These are phyloP conservation scores for Mycocentrospora acerina DNA, from an alignment of 2,329 filamentous ascomycete genomes.

Conservation along the genomic window DNA sequence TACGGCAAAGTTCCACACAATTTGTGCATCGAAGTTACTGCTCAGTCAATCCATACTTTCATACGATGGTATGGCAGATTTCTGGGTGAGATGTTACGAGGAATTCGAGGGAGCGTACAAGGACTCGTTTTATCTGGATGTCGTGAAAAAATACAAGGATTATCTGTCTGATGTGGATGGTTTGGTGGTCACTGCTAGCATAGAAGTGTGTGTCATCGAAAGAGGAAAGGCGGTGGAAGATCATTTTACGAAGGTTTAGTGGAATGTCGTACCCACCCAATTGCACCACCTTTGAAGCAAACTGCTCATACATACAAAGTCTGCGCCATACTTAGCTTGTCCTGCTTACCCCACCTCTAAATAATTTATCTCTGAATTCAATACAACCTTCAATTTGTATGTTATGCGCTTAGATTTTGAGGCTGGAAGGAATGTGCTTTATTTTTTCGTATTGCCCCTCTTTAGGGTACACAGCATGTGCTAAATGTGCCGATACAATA, in stretches of 20 bases:
- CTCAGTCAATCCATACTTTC: constrained; percentile 15
- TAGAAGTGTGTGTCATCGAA: constrained; percentile 6
- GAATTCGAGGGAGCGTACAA: constrained; percentile 26
- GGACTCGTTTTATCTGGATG: constrained; percentile 21
- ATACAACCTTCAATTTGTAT: too few relatives aligned
- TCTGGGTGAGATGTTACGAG: constrained; percentile 25
- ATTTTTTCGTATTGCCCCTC: too few relatives aligned
- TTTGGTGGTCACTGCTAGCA: constrained; percentile 7
- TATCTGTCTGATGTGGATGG: constrained; percentile 22
- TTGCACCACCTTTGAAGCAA: too few relatives aligned
- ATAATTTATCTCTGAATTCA: too few relatives aligned
- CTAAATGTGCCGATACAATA: too few relatives aligned
- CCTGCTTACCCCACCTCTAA: too few relatives aligned
- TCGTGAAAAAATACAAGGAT: constrained; percentile 24
- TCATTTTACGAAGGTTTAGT: not conserved
- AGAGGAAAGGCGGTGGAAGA: constrained; percentile 1
- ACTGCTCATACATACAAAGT: too few relatives aligned
- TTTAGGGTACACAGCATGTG: too few relatives aligned
- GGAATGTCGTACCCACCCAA: constrained; percentile 2
- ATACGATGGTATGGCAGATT: constrained; percentile 27
- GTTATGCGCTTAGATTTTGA: too few relatives aligned
- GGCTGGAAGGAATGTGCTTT: too few relatives aligned
- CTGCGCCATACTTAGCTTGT: too few relatives aligned
- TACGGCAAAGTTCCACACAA: constrained; percentile 20
- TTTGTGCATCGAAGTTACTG: constrained; percentile 15